Percentiles rank a stretch among this genome's conserved stretches.
These are phyloP conservation scores for Acanthamoeba culbertsoni DNA, from an alignment of 208 protist genomes.

Conservation along the genomic window DNA sequence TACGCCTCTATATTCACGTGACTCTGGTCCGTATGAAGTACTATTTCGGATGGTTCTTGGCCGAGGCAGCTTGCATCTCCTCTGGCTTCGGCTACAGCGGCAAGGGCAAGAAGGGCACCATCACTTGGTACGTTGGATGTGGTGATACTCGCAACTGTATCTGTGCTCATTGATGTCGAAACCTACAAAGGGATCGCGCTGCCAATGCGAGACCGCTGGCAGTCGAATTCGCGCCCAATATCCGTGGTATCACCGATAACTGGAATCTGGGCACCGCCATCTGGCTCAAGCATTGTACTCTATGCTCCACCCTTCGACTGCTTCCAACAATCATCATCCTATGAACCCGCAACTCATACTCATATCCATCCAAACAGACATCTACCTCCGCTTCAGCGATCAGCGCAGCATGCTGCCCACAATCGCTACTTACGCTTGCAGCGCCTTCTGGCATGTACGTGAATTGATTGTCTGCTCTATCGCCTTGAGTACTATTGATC, in stretches of 20 bases:
- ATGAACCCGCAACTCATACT: neutral
- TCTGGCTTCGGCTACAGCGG: constrained; percentile 74
- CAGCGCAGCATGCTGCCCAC: constrained; percentile 65
- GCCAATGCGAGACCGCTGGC: constrained; percentile 55
- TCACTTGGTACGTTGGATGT: neutral
- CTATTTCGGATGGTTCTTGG: constrained; percentile 74
- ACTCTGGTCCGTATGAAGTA: constrained; percentile 65
- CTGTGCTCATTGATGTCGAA: neutral
- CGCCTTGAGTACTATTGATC: neutral
- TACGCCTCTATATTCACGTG: neutral
- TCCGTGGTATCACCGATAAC: constrained; percentile 63
- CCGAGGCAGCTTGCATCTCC: constrained; percentile 46
- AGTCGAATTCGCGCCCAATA: constrained; percentile 68
- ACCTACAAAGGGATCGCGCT: constrained; percentile 49
- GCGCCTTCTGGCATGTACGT: constrained; percentile 74
- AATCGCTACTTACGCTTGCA: constrained; percentile 57
- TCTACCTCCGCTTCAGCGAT: constrained; percentile 21
- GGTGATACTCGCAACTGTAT: neutral
- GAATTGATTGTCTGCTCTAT: neutral
- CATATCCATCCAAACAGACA: neutral
- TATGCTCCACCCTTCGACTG: neutral
- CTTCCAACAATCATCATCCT: neutral
- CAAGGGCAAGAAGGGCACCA: constrained; percentile 61
- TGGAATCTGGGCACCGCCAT: constrained; percentile 75
- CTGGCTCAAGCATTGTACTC: constrained; percentile 69